A percentile compares a stretch with the other conserved stretches of the same genome.
phyloP scores from a whole-genome alignment of 2,329 filamentous ascomycete genomes.

The Ilyonectria mors-panacis region DNA sequence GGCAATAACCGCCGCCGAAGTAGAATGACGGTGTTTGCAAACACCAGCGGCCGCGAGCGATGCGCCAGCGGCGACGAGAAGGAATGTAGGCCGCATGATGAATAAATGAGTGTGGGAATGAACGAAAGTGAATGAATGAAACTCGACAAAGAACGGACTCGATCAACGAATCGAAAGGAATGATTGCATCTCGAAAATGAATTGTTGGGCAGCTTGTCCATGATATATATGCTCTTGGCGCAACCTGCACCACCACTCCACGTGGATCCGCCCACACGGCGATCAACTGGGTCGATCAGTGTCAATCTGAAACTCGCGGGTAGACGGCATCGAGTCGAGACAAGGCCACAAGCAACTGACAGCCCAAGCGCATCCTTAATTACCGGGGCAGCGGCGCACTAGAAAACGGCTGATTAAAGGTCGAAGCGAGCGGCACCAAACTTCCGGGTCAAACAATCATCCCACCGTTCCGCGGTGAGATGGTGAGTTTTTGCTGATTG shows the following conservation, averaged over 20 bases:
- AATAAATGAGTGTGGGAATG: constrained; percentile 1
- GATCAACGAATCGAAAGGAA: constrained; percentile 20
- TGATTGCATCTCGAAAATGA: constrained; percentile 2
- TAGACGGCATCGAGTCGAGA: neutral
- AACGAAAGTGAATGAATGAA: neutral
- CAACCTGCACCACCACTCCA: too few species aligned
- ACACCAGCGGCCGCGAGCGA: neutral
- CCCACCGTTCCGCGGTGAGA: neutral
- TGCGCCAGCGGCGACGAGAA: constrained; percentile 5
- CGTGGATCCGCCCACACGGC: constrained; percentile 23
- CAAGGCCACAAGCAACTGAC: neutral
- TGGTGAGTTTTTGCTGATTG: neutral
- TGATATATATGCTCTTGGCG: neutral
- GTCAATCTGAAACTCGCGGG: constrained; percentile 19
- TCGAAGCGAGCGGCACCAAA: neutral
- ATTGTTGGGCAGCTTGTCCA: neutral
- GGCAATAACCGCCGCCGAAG: neutral
- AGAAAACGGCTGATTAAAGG: neutral
- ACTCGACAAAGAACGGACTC: constrained; percentile 9
- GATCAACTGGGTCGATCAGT: constrained; percentile 12
- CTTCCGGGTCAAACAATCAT: neutral
- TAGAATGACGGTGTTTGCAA: constrained; percentile 11
- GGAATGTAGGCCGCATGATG: constrained; percentile 7
- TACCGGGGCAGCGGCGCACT: neutral
- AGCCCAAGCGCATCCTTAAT: neutral